Evolutionary conservation across 352 stramenopile species (phyloP), one percentile per base, ranked within the genome.

Genomic region (Globisporangium barbulae): DNA sequence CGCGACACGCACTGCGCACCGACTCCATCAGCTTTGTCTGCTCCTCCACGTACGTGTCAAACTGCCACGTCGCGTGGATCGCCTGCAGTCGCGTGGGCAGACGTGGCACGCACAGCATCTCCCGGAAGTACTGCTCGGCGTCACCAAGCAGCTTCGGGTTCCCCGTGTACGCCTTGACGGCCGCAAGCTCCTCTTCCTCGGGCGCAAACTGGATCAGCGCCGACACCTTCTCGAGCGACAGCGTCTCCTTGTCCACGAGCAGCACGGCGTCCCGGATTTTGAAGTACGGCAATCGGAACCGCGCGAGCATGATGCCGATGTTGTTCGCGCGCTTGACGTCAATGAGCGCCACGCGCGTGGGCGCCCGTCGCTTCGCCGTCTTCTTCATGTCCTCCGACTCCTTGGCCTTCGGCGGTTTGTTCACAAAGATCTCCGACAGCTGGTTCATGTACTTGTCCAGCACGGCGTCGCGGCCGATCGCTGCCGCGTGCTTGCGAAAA

Each of bases 321-420:
- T 94, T 94, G 72, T 93, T 94, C 7, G 85, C 85, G 17, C 85
- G 79, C 61, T 94, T 94, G 5, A 84, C 79, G 44, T 94, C 85
- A 65, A 94, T 93, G 31, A 94, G 66, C 0, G 83, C 85, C 39
- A 94, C 78, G 21, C 86, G 82, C 12, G 86, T 92, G 0, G 83
- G 81, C 13, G 80, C 79, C 70, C 81, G 72, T 31, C 76, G 74
- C 68, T 91, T 93, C 2, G 59, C 52, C 1, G 47, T 42, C 2
- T 63, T 70, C 52, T 90, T 85, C 37, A 83, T 85, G 13, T 78
- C 74, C 41, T 78, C 69, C 9, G 67, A 64, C 19, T 84, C 80
- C 56, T 85, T 89, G 1, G 73, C 61, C 62, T 90, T 91, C 2
- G 73, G 53, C 5, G 82, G 79, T 35, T 93, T 90, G 71, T 89